phyloP scores from a whole-genome alignment of 176 grass and related monocot genomes.

The Typha latifolia region DNA sequence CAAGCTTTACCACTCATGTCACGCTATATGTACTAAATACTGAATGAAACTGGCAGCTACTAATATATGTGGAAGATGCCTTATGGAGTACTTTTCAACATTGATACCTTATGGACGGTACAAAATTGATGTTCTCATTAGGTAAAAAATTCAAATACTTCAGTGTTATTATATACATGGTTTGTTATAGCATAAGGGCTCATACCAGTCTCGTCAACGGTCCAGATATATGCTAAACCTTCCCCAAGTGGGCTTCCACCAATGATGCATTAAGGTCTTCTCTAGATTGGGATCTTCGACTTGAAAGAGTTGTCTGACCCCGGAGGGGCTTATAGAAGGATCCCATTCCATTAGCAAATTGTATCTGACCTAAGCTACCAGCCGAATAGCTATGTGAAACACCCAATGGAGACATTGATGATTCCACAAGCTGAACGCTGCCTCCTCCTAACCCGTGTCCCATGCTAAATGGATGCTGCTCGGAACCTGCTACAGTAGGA shows the following conservation, averaged over 20 bases:
- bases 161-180: conserved; percentile 47
- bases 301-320: conserved; percentile 85
- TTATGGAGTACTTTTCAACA: no score
- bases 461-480: conserved; percentile 72
- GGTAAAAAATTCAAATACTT: conserved; percentile 29
- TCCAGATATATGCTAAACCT: conserved; percentile 40
- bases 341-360: conserved; percentile 48
- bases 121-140: conserved; percentile 58
- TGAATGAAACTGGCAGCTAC: not conserved
- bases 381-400: conserved; percentile 86
- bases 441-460: conserved; percentile 60
- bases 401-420: conserved; percentile 52
- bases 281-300: conserved; percentile 85
- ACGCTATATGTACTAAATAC: not conserved
- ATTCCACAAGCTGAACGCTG: conserved; percentile 62
- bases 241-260: conserved; percentile 61
- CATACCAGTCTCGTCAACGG: conserved; percentile 31
- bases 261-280: conserved; percentile 82
- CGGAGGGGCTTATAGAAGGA: conserved; percentile 42
- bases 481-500: conserved; percentile 76
- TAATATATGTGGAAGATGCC: no score
- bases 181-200: conserved; percentile 23
- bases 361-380: conserved; percentile 94
- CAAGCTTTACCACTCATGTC: not conserved
- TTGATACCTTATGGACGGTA: not conserved